Conservation (phyloP, 345 rosid genomes). For the Geranium rotundifolium region DNA sequence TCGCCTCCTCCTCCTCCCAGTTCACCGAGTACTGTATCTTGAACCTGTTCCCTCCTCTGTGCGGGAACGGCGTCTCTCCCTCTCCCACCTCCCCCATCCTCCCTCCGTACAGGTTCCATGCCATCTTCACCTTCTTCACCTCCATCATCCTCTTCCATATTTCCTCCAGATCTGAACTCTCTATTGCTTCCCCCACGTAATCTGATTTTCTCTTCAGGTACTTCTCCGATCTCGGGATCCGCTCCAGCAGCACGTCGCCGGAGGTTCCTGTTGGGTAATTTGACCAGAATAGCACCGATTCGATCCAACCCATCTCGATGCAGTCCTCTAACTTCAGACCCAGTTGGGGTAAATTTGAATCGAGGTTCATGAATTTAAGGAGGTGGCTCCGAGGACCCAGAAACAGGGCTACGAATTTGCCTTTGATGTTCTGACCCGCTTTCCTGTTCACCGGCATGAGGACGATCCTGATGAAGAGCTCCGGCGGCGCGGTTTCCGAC, state of each 20-base stretch:
- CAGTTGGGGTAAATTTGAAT: conserved; percentile 24
- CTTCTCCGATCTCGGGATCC: no score
- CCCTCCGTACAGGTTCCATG: background rate
- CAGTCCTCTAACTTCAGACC: conserved; percentile 22
- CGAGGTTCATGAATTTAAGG: conserved; percentile 12
- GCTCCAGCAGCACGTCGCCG: no score
- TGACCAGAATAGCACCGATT: background rate
- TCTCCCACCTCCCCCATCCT: background rate
- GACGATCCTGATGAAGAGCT: conserved; percentile 15
- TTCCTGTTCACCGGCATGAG: conserved; percentile 1
- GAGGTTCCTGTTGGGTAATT: conserved; percentile 15
- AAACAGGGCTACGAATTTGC: conserved; percentile 13
- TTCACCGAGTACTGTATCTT: background rate
- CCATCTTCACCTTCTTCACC: background rate
- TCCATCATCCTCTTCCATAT: background rate
- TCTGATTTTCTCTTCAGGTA: background rate
- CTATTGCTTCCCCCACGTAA: background rate
- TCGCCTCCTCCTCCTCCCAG: background rate
- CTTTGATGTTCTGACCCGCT: conserved; percentile 4
- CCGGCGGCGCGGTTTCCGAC: conserved; percentile 10
- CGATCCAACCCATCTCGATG: conserved; percentile 28
- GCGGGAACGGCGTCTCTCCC: background rate
- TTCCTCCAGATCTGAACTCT: background rate
- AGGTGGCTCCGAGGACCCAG: conserved; percentile 3
- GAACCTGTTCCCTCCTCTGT: background rate